Percentiles rank a stretch among this genome's conserved stretches.
These are phyloP conservation scores for Colletotrichum neosansevieriae DNA, from an alignment of 2,329 filamentous ascomycete genomes.

Conservation along the genomic window DNA sequence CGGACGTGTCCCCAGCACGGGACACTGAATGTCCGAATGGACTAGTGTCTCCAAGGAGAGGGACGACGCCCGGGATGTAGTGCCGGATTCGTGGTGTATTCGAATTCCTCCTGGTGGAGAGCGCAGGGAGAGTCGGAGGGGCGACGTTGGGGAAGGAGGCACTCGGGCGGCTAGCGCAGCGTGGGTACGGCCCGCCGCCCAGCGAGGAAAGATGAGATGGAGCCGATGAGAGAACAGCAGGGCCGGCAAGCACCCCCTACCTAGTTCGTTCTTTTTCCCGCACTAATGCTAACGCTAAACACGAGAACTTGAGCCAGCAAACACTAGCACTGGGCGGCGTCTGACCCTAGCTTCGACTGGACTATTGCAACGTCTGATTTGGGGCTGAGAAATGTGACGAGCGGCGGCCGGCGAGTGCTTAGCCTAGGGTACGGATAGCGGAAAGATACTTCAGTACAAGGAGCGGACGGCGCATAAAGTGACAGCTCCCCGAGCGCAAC, in stretches of 20 bases:
- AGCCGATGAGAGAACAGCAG: conserved; percentile 34
- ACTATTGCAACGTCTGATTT: background rate
- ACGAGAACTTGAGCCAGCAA: background rate
- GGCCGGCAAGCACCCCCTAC: background rate
- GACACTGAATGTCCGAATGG: conserved; percentile 3
- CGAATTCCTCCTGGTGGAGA: conserved; percentile 1
- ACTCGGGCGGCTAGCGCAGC: conserved; percentile 19
- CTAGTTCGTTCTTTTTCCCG: background rate
- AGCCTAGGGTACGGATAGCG: background rate
- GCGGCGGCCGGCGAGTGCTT: background rate
- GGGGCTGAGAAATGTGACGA: background rate
- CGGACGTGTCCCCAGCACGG: conserved; percentile 11
- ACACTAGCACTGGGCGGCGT: background rate
- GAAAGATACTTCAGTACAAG: background rate
- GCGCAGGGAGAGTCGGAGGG: background rate
- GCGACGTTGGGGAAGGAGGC: background rate
- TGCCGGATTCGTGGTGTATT: conserved; percentile 8
- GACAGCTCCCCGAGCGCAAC: conserved; percentile 17
- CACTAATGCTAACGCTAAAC: conserved; percentile 13
- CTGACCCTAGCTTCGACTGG: background rate
- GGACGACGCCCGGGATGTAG: conserved; percentile 2
- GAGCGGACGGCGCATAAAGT: conserved; percentile 4
- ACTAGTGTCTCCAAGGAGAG: conserved; percentile 14
- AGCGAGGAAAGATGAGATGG: conserved; percentile 33
- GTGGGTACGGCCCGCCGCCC: conserved; percentile 20